Conservation (phyloP, 1,284 basidiomycete genomes). For the Trichosporon sp. region DNA sequence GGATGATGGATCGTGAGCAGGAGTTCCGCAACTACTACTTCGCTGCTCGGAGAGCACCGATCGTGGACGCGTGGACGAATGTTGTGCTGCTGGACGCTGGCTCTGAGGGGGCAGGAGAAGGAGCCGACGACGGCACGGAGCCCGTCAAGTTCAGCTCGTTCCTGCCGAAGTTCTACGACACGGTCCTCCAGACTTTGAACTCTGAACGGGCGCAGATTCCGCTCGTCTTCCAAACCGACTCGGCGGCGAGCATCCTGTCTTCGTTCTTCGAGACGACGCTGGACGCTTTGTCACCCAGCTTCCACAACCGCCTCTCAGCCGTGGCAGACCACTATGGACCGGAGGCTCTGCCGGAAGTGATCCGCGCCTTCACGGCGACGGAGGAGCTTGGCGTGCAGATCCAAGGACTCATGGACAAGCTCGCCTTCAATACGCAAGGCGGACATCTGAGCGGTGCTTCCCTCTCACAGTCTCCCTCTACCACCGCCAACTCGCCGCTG, state of each 20-base stretch:
- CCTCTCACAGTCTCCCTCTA: slow-evolving; percentile 2
- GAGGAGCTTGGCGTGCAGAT: slow-evolving; percentile 70
- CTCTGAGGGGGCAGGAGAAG: not conserved
- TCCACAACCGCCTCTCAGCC: slow-evolving; percentile 66
- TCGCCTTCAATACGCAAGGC: slow-evolving; percentile 35
- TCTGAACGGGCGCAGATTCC: slow-evolving; percentile 68
- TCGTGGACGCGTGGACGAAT: slow-evolving; percentile 66
- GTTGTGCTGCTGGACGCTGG: slow-evolving; percentile 19
- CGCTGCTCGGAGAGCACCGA: slow-evolving; percentile 61
- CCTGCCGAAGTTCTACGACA: slow-evolving; percentile 58
- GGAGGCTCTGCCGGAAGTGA: slow-evolving; percentile 61
- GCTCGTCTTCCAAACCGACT: slow-evolving; percentile 60
- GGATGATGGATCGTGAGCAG: slow-evolving; percentile 76
- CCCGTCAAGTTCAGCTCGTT: slow-evolving; percentile 57
- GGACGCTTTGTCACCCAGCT: slow-evolving; percentile 67
- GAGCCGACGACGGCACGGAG: slow-evolving; percentile 28
- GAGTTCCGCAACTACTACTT: slow-evolving; percentile 93
- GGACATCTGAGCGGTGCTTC: slow-evolving; percentile 23
- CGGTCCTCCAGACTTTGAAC: slow-evolving; percentile 59
- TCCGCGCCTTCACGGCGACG: slow-evolving; percentile 63
- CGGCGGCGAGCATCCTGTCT: slow-evolving; percentile 63
- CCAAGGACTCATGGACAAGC: slow-evolving; percentile 69
- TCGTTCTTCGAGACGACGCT: slow-evolving; percentile 73
- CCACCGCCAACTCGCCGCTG: slow-evolving; percentile 7
- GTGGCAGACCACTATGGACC: slow-evolving; percentile 62